Evolutionary conservation across 495 filamentous ascomycete species (phyloP).

Genomic region (Neurospora sp.): DNA sequence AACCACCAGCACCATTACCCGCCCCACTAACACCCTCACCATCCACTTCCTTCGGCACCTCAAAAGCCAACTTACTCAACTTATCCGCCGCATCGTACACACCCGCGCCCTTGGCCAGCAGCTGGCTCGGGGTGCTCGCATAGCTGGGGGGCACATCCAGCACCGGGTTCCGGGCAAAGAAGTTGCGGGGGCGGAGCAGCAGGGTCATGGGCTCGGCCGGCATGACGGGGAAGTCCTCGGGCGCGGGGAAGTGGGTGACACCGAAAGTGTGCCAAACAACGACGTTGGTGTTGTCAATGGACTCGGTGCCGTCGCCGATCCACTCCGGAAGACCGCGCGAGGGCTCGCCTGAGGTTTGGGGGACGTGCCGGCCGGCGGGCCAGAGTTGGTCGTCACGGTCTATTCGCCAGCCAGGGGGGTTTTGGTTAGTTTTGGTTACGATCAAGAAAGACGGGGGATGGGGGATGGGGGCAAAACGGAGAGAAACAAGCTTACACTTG

Average conservation of each 20-base stretch:
- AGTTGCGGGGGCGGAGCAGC: constrained; percentile 74
- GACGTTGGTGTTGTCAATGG: constrained; percentile 75
- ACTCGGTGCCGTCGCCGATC: constrained; percentile 64
- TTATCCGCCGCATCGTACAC: constrained; percentile 37
- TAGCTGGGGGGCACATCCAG: constrained; percentile 82
- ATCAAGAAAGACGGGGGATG: background rate
- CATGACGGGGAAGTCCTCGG: constrained; percentile 95
- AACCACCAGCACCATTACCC: background rate
- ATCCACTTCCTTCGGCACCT: constrained; percentile 19
- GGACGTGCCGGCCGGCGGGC: constrained; percentile 88
- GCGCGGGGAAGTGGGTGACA: constrained; percentile 81
- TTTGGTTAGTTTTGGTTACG: too few species aligned
- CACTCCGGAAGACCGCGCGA: constrained; percentile 70
- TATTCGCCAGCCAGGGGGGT: constrained; percentile 14
- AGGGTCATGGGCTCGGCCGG: constrained; percentile 74
- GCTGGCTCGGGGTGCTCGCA: constrained; percentile 60
- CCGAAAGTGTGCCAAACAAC: constrained; percentile 98
- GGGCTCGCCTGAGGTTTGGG: constrained; percentile 82
- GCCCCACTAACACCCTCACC: constrained; percentile 8
- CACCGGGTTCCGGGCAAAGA: constrained; percentile 77
- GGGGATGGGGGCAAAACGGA: background rate
- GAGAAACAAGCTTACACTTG: constrained; percentile 50
- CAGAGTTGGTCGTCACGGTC: constrained; percentile 80
- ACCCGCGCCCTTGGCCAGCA: constrained; percentile 38
- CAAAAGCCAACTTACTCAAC: constrained; percentile 36